Percentiles rank a stretch among this genome's conserved stretches.
These are phyloP conservation scores for Phytophthora cajani DNA, from an alignment of 352 stramenopile genomes.

Conservation along the genomic window DNA sequence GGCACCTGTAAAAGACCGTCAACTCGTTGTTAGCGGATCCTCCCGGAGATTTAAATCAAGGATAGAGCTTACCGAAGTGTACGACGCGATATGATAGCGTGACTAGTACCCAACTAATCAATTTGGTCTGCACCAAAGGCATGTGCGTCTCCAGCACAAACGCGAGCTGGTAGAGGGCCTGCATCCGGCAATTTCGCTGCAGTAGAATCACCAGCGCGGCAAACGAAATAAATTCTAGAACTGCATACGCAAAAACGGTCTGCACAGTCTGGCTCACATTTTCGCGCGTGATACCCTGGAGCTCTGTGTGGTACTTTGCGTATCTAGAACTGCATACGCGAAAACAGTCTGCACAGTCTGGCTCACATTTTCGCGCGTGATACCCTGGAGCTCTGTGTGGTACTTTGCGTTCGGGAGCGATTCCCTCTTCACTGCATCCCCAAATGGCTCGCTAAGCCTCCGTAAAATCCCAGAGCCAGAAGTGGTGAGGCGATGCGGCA, in stretches of 20 bases:
- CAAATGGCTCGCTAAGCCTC: not conserved
- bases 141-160: conserved; percentile 37
- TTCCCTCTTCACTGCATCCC: not conserved
- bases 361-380: conserved; percentile 2
- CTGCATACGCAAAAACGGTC: conserved; percentile 14
- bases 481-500: not conserved
- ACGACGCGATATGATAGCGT: conserved; percentile 10
- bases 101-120: conserved; percentile 26
- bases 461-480: not conserved
- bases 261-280: not conserved
- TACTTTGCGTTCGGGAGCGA: conserved; percentile 7
- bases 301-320: conserved; percentile 17
- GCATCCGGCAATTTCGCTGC: conserved; percentile 8
- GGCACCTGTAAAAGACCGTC: not conserved
- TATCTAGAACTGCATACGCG: conserved; percentile 21
- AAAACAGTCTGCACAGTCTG: conserved; percentile 5
- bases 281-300: not conserved
- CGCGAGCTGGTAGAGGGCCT: conserved; percentile 24
- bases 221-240: conserved; percentile 27
- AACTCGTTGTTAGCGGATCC: not conserved
- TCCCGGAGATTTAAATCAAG: not conserved
- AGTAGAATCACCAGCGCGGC: conserved; percentile 9
- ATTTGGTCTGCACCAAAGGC: conserved; percentile 21
- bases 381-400: conserved; percentile 7
- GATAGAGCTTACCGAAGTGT: conserved; percentile 19